Base-by-base conservation (phyloP, 73 alveolate genomes). In the Stentor coeruleus region DNA sequence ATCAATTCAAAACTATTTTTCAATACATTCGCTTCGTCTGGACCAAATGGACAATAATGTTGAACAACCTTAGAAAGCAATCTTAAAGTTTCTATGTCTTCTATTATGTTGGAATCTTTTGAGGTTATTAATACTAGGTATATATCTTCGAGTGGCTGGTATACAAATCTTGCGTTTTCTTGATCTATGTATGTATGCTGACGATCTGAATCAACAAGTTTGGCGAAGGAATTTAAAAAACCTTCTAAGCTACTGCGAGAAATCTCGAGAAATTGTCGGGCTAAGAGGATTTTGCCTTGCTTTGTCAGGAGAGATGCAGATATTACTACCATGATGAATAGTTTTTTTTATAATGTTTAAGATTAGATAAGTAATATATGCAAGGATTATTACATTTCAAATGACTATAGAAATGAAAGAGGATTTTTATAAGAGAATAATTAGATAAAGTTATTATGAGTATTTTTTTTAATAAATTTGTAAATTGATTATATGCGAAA, bases 141-240 rank as follows among this genome's bases (percentile, higher is more conserved):
- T 38, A 95, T 86, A 40, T 88, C 74, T 75, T 97, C 99, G 39
- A 97, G 83, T 73, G 99, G 99, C 81, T 91, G 87, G 80, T 93
- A 97, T 33, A 97, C 97, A 84, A 93, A 97, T 74, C 99, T 76
- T 28, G 92, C 92, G 82, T 81, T 66, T 58, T 97, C 99, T 57
- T 95, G 91, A 86, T 97, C 99, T 42, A 97, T 89, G 83, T 93
- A 96, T 14, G 99, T 97, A 87, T 92, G 93, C 77, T 97, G 92
- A 77, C 92, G 82, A 59, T 91, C 91, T 55, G 90, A 39, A 35
- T 84, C 58, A 58, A 87, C 84, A 84, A 84, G 60, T 59, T 84
- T 85, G 31, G 87, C 90, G 84, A 87, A 87, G 74, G 85, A 82
- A 38, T 87, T 81, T 58, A 87, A 3, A 55, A 85, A 81, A 59